These are phyloP conservation scores for Candolleomyces aberdarensis DNA, from an alignment of 768 basidiomycete species.

Conservation along the genomic window DNA sequence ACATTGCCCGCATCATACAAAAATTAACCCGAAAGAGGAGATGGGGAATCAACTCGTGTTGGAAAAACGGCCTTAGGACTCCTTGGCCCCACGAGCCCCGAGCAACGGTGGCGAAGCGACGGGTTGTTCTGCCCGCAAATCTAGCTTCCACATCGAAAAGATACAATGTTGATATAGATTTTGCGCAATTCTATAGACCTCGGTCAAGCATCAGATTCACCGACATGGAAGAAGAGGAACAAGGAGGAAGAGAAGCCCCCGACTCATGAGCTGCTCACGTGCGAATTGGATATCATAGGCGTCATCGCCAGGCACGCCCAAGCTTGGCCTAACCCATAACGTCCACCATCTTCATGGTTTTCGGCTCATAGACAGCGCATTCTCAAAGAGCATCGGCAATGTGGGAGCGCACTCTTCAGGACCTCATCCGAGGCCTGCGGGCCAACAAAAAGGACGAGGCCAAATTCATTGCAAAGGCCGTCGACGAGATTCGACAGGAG, in stretches of 20 bases:
- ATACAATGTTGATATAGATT: no score
- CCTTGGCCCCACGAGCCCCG: no score
- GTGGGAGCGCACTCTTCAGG: slow-evolving; percentile 97
- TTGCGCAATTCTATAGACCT: no score
- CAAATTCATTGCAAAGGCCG: slow-evolving; percentile 87
- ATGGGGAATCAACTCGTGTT: not conserved
- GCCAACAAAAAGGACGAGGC: slow-evolving; percentile 93
- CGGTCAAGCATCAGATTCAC: no score
- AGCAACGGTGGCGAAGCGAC: not conserved
- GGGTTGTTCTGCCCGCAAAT: not conserved
- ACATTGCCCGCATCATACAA: no score
- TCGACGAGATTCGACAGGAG: slow-evolving; percentile 92
- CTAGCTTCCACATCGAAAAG: no score
- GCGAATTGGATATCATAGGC: not conserved
- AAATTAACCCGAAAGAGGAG: not conserved
- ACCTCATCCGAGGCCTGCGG: slow-evolving; percentile 91
- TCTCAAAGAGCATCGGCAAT: slow-evolving; percentile 35
- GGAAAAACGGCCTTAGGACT: no score
- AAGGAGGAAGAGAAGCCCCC: no score
- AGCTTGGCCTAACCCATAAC: not conserved
- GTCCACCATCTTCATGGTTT: not conserved
- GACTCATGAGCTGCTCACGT: no score
- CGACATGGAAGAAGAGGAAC: no score
- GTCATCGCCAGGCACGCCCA: not conserved
- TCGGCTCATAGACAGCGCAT: not conserved